phyloP scores from a whole-genome alignment of 345 rosid species.

The Brassica napus region DNA sequence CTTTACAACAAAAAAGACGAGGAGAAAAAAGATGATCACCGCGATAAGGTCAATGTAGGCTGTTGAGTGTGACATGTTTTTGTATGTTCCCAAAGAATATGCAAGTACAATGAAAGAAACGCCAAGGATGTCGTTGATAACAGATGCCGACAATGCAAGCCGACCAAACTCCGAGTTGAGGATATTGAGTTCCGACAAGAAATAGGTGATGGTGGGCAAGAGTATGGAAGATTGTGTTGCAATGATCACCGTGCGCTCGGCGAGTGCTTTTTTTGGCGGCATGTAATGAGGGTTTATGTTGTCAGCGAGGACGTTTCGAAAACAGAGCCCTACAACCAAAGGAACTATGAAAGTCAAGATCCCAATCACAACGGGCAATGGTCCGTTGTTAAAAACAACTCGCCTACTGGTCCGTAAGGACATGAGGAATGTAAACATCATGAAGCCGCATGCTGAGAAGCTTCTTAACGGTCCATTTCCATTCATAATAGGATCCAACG shows the following conservation, averaged over 20 bases:
- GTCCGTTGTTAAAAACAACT: slow-evolving; percentile 21
- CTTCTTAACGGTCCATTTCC: slow-evolving; percentile 33
- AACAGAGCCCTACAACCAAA: slow-evolving; percentile 1
- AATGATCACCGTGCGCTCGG: slow-evolving; percentile 21
- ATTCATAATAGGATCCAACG: slow-evolving; percentile 6
- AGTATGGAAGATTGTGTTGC: slow-evolving; percentile 19
- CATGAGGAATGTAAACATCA: slow-evolving; percentile 44
- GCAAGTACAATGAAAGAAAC: neutral
- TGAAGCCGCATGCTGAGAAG: slow-evolving; percentile 35
- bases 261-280: slow-evolving; percentile 2
- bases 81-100: neutral
- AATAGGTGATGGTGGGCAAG: slow-evolving; percentile 8
- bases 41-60: slow-evolving; percentile 8
- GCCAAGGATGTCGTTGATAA: slow-evolving; percentile 17
- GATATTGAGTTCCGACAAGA: slow-evolving; percentile 34
- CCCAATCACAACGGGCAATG: slow-evolving; percentile 27
- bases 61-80: slow-evolving; percentile 14
- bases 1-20: slow-evolving; percentile 12
- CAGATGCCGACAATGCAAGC: slow-evolving; percentile 23
- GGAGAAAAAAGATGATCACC: neutral
- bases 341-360: slow-evolving; percentile 14
- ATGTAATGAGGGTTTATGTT: slow-evolving; percentile 6
- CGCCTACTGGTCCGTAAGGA: slow-evolving; percentile 45
- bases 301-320: neutral
- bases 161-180: slow-evolving; percentile 34